Percentiles rank a stretch among this genome's conserved stretches.
phyloP scores from a whole-genome alignment of 345 rosid genomes.

The Eucalyptus microcorys region DNA sequence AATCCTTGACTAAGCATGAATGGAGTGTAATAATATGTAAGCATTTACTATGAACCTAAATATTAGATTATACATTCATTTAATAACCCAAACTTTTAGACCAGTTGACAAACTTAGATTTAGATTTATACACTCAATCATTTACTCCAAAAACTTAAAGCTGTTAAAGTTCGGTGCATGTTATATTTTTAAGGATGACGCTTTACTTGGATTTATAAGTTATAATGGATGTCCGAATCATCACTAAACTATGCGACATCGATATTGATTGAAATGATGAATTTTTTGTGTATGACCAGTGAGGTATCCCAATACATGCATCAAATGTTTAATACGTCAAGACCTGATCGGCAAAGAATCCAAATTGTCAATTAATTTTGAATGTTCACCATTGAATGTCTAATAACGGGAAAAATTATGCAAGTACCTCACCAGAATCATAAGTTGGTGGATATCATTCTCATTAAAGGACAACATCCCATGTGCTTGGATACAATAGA shows the following conservation, averaged over 20 bases:
- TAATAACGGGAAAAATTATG: neutral
- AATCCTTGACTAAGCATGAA: neutral
- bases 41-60: neutral
- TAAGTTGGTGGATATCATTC: neutral
- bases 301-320: neutral
- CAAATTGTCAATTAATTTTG: neutral
- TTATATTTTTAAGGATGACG: neutral
- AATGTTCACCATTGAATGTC: neutral
- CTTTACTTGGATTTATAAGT: neutral
- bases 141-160: neutral
- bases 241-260: neutral
- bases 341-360: neutral
- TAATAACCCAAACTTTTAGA: neutral
- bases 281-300: neutral
- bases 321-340: neutral
- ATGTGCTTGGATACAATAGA: neutral
- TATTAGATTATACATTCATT: neutral
- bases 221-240: neutral
- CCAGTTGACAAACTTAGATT: neutral
- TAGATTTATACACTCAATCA: no score
- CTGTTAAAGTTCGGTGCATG: neutral
- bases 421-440: neutral
- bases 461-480: neutral
- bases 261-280: neutral
- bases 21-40: neutral